A percentile compares a stretch with the other conserved stretches of the same genome.
These are phyloP conservation scores for Butyriboletus loyo DNA, from an alignment of 768 basidiomycete species.

Conservation along the genomic window DNA sequence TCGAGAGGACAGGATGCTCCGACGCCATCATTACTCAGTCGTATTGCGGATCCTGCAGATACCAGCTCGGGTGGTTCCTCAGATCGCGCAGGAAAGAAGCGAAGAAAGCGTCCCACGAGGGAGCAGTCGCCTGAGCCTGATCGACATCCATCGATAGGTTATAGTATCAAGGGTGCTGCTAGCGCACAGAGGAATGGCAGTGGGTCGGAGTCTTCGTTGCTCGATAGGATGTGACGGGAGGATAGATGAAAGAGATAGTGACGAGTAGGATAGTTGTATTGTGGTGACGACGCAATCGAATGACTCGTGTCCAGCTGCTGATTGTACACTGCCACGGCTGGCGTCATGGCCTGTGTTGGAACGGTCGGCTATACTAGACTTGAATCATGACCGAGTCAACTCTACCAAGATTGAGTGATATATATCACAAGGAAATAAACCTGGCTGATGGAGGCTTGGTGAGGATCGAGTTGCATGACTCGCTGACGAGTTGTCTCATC, in stretches of 20 bases:
- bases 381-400: background rate
- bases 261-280: slow-evolving; percentile 21
- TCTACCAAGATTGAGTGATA: background rate
- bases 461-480: slow-evolving; percentile 1
- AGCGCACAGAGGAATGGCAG: slow-evolving; percentile 24
- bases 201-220: slow-evolving; percentile 25
- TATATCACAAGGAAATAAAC: slow-evolving; percentile 17
- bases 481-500: background rate
- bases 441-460: slow-evolving; percentile 35
- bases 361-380: background rate
- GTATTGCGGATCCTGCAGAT: slow-evolving; percentile 32
- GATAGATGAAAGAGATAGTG: slow-evolving; percentile 28
- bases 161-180: slow-evolving; percentile 56
- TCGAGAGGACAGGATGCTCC: slow-evolving; percentile 26
- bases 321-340: slow-evolving; percentile 2
- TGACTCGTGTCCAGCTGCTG: background rate
- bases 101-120: slow-evolving; percentile 19
- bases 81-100: slow-evolving; percentile 20
- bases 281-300: slow-evolving; percentile 12
- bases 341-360: background rate
- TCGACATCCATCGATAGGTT: slow-evolving; percentile 40
- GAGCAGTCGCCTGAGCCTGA: slow-evolving; percentile 29
- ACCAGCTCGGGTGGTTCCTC: slow-evolving; percentile 10
- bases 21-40: slow-evolving; percentile 44
- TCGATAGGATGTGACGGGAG: slow-evolving; percentile 34